Conservation (phyloP, 176 grass and related monocot species). For the Musa schizocarpa region DNA sequence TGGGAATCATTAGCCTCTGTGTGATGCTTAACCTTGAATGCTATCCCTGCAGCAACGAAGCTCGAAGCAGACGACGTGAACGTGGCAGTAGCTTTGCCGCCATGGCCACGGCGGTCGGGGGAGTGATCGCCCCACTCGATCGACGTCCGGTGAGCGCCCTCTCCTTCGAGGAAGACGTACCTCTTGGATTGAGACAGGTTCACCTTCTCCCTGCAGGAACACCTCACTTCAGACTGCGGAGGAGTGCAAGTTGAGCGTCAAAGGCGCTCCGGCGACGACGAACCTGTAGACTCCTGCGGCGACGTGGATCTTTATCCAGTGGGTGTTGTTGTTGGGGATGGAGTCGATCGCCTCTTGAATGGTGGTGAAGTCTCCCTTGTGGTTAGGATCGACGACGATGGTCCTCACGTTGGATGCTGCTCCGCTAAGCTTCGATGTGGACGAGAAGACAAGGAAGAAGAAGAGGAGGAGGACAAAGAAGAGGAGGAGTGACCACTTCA, state of each 20-base stretch:
- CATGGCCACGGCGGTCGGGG: background rate
- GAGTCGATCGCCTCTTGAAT: slow-evolving; percentile 37
- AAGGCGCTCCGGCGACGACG: background rate
- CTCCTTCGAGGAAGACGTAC: too few species aligned
- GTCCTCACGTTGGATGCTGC: background rate
- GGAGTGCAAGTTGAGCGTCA: too few species aligned
- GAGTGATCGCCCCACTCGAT: slow-evolving; percentile 41
- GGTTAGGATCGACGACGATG: background rate
- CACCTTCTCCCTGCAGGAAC: too few species aligned
- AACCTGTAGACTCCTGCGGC: slow-evolving; percentile 44
- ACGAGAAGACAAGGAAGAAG: too few species aligned
- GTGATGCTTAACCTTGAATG: slow-evolving; percentile 9
- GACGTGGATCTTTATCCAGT: slow-evolving; percentile 44
- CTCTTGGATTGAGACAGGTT: too few species aligned
- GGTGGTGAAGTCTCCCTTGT: slow-evolving; percentile 19
- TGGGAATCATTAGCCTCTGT: too few species aligned
- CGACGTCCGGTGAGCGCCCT: background rate
- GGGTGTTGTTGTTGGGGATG: slow-evolving; percentile 25
- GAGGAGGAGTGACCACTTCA: too few species aligned
- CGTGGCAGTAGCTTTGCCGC: slow-evolving; percentile 25
- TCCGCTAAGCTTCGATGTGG: too few species aligned
- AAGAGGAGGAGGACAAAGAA: too few species aligned
- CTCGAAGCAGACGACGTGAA: slow-evolving; percentile 26
- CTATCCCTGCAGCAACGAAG: background rate
- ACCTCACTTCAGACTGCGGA: too few species aligned